These are phyloP conservation scores for Sporothrix sp. DNA, from an alignment of 2,329 filamentous ascomycete species.

Conservation along the genomic window DNA sequence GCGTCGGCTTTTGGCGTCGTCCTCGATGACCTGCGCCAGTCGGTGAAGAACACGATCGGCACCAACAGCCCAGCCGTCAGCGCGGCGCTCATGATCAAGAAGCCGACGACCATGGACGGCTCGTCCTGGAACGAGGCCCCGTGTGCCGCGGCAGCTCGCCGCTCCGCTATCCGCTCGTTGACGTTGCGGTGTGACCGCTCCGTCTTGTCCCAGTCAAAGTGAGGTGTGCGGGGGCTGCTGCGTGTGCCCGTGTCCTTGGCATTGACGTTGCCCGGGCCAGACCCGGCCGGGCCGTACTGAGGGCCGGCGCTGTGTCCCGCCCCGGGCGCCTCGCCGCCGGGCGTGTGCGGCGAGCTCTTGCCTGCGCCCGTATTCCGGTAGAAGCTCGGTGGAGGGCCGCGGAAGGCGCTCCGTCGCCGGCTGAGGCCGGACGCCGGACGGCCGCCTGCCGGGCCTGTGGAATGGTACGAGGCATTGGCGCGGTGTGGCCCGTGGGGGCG, in stretches of 20 bases:
- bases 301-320: slow-evolving; percentile 24
- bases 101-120: slow-evolving; percentile 32
- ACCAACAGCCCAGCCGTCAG: slow-evolving; percentile 36
- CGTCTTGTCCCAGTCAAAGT: slow-evolving; percentile 71
- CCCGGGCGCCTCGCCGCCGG: slow-evolving; percentile 5
- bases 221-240: slow-evolving; percentile 47
- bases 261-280: slow-evolving; percentile 13
- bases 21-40: slow-evolving; percentile 21
- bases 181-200: slow-evolving; percentile 61
- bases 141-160: slow-evolving; percentile 26
- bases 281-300: neutral
- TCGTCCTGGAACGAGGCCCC: slow-evolving; percentile 31
- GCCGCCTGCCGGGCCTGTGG: slow-evolving; percentile 55
- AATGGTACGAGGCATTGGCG: slow-evolving; percentile 43
- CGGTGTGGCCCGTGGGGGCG: slow-evolving; percentile 25
- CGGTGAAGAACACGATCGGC: slow-evolving; percentile 33
- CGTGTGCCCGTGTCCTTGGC: slow-evolving; percentile 20
- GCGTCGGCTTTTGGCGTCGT: neutral
- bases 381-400: slow-evolving; percentile 82
- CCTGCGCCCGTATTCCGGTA: slow-evolving; percentile 48
- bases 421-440: slow-evolving; percentile 74
- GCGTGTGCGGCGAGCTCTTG: slow-evolving; percentile 15
- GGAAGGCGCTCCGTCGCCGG: slow-evolving; percentile 63
- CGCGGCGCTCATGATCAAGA: slow-evolving; percentile 41
- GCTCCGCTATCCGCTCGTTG: slow-evolving; percentile 37